Base-by-base conservation (phyloP, 495 filamentous ascomycete species). In the Penicillium alfredii region DNA sequence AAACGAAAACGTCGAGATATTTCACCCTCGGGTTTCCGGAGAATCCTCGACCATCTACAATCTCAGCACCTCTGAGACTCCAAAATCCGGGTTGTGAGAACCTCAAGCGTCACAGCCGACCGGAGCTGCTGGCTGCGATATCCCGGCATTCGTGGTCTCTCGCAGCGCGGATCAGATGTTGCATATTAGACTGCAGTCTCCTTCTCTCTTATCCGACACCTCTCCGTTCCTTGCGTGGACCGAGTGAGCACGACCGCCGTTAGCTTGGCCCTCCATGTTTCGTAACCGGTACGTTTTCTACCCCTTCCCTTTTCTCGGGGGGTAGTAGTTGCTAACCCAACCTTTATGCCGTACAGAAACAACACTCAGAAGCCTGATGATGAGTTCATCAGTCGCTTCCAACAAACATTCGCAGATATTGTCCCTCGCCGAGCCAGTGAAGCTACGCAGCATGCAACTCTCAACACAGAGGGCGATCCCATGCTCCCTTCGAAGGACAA, bases 351-450 rank as follows among this genome's bases (percentile, higher is more conserved):
- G 14, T 29, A 13, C 34, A 93, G 86, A 49, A 85, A 78, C 49
- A 88, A 79, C 51, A 78, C 84, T 28, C 88, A 88, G 62, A 95
- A 94, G 69, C 88, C 88, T 25, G 79, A 74, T 51, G 80, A 86
- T 48, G 86, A 89, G 44, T 74, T 95, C 47, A 80, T 89, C 68
- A 80, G 74, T 55, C 78, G 75, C 63, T 95, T 95, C 69, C 82
- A 82, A 54, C 78, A 82, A 40, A 77, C 71, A 38, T 94, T 90
- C 49, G 77, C 84, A 36, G 74, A 86, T 52, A 67, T 88, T 26
- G 65, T 65, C 30, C 57, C 64, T 8, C 49, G 44, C 19, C 45
- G 43, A 15, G 49, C 46, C 8, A 47, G 53, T 29, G 32, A 53
- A 0, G 10, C 12, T 26, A 32, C 8, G 1, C 10, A 14, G 4